A percentile compares a stretch with the other conserved stretches of the same genome.
These are phyloP conservation scores for Poa pratensis DNA, from an alignment of 176 grass and related monocot species.

Conservation along the genomic window DNA sequence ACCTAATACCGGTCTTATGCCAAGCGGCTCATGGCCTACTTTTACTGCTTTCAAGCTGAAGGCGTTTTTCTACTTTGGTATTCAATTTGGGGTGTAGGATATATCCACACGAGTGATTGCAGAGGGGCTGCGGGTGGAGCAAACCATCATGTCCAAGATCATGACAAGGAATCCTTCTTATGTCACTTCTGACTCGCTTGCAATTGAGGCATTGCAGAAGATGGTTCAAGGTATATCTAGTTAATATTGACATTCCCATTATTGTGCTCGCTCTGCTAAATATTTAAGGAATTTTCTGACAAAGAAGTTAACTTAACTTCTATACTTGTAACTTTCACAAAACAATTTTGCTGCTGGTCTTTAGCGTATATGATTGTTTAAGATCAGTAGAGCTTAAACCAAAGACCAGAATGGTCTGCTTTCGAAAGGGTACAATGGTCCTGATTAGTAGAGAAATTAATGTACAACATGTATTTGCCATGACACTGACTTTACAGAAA, in stretches of 20 bases:
- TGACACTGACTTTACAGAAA: not conserved
- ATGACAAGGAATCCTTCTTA: conserved; percentile 88
- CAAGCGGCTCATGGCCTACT: not conserved
- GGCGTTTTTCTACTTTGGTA: not conserved
- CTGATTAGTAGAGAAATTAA: not conserved
- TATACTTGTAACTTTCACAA: conserved; percentile 17
- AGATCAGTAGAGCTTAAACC: not conserved
- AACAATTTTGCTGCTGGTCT: conserved; percentile 6
- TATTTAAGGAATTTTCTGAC: not conserved
- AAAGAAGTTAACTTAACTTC: not conserved
- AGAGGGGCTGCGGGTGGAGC: conserved; percentile 84
- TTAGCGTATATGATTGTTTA: conserved; percentile 19
- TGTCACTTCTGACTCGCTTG: conserved; percentile 76
- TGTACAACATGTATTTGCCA: not conserved
- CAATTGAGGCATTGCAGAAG: conserved; percentile 95
- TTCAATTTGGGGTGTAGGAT: conserved; percentile 63
- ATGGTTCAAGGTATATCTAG: conserved; percentile 87
- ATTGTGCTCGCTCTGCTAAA: conserved; percentile 1
- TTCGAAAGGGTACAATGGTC: not conserved
- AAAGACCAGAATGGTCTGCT: not conserved
- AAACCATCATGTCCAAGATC: conserved; percentile 87
- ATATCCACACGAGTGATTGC: conserved; percentile 90
- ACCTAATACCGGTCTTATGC: not conserved
- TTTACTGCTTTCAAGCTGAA: conserved; percentile 37
- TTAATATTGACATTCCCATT: conserved; percentile 13